Evolutionary conservation across 495 filamentous ascomycete species (phyloP), one percentile per base, ranked within the genome.

Genomic region (Penicillium flavigenum): DNA sequence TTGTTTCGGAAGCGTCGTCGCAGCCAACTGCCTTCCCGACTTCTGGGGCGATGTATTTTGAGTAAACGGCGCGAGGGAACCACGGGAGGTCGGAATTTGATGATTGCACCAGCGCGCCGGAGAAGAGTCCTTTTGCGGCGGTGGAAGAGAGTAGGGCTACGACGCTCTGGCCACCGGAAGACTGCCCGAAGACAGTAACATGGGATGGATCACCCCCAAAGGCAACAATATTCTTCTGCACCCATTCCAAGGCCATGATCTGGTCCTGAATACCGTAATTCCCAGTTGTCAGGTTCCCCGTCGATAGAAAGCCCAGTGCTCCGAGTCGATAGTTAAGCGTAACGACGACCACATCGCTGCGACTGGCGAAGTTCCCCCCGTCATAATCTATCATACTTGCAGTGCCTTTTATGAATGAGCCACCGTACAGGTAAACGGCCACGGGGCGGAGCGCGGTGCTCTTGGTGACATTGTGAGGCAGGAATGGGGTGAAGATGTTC

Each of bases 121-220:
- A 63, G 60, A 74, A 74, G 43, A 74, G 64, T 14, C 69, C 67
- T 14, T 62, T 61, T 1, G 69, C 71, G 11, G 61, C 62, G 6
- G 56, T 55, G 0, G 69, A 71, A 34, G 79, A 77, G 4, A 79
- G 69, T 65, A 83, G 65, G 16, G 78, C 81, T 10, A 83, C 70
- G 0, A 82, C 78, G 32, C 72, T 76, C 26, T 82, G 81, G 20
- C 73, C 84, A n/a, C 84, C 81, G 8, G 83, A 82, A 14, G 77
- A 81, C 47, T 79, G 73, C 3, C 80, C 81, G 58, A 79, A 79
- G 29, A 80, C 72, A 4, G 77, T 83, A 22, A 82, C 75, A 2
- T 72, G 69, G 17, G 62, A 60, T 12, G 76, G 75, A 61, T 82
- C 76, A 7, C 81, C 81, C 14, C 79, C 80, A 34, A 83, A 75